Evolutionary conservation across 192 early-diverging fungal species (phyloP).

Genomic region (Gamsiella multidivaricata): DNA sequence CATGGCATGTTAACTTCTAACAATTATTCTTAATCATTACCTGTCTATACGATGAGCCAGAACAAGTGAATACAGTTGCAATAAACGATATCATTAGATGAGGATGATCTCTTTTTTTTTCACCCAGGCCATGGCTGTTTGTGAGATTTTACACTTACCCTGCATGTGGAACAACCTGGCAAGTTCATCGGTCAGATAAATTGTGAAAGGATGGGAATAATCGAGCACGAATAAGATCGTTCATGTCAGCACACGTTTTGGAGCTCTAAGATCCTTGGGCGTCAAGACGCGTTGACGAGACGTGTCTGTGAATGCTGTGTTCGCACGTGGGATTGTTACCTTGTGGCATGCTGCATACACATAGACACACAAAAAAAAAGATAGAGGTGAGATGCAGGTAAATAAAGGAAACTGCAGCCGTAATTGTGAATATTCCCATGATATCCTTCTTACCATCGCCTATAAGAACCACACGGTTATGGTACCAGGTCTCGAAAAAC

Average conservation of each 20-base stretch:
- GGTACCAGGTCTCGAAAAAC: conserved; percentile 47
- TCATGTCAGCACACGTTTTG: conserved; percentile 24
- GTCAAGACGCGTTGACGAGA: not conserved
- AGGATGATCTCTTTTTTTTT: no score
- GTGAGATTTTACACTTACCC: conserved; percentile 35
- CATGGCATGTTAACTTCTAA: no score
- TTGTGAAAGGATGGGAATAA: not conserved
- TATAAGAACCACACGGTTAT: conserved; percentile 30
- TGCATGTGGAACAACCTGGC: conserved; percentile 49
- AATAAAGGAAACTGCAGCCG: not conserved
- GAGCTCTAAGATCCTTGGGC: not conserved
- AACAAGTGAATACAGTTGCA: not conserved
- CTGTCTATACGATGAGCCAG: not conserved
- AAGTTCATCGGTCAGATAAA: conserved; percentile 1
- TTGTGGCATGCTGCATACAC: conserved; percentile 46
- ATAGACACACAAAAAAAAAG: not conserved
- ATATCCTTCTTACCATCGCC: conserved; percentile 49
- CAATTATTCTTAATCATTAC: no score
- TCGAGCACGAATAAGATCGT: not conserved
- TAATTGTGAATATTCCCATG: not conserved
- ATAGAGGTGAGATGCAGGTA: not conserved
- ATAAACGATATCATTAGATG: no score
- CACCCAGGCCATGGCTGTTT: no score
- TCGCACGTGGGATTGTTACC: no score
- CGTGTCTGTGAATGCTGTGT: no score